Evolutionary conservation across 2,329 filamentous ascomycete species (phyloP), one percentile per base, ranked within the genome.

Genomic region (Mycosphaerella sp.): DNA sequence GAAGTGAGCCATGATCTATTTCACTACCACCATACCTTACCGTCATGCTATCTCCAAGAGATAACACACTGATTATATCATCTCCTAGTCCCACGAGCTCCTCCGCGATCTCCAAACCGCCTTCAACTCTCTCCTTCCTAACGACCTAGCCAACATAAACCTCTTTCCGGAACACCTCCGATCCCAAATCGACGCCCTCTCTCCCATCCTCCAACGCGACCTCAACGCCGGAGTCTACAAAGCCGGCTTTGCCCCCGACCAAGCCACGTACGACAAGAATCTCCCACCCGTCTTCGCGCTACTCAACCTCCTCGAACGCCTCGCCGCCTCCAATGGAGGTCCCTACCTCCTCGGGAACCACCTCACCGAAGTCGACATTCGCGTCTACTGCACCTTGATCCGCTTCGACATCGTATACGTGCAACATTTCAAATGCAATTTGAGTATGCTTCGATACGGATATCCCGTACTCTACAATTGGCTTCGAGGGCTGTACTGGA

Each of bases 371-470:
- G 67, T 84, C 9, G 82, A 85, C 62, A 62, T 85, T 17, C 70
- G 79, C 9, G 73, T 78, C 0, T 85, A 80, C 60, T 73, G 77
- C 2, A 84, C 81, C 0, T 59, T 82, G 11, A 72, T 84, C n/a
- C 73, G 82, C 2, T 77, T 85, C 61, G 82, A 85, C 58, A 69
- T 74, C 2, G 77, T 81, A 3, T 85, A 85, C 63, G 80, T 81
- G 10, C 80, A 84, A 71, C 81, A 84, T 67, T 85, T 85, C 72
- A 85, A 84, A 70, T 82, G 80, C 62, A 84, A 85, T 65, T 66
- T 85, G 31, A 80, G 81, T 2, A 83, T 73, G 9, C 76, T 85
- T 41, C 70, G 82, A 34, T 61, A 68, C 40, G 75, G 80, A 53
- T 85, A 85, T 60, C 82, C 82, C 0, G 73, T 79, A 9, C 62